Base-by-base conservation (phyloP, 2,329 filamentous ascomycete species). In the Xylariaceae sp. region DNA sequence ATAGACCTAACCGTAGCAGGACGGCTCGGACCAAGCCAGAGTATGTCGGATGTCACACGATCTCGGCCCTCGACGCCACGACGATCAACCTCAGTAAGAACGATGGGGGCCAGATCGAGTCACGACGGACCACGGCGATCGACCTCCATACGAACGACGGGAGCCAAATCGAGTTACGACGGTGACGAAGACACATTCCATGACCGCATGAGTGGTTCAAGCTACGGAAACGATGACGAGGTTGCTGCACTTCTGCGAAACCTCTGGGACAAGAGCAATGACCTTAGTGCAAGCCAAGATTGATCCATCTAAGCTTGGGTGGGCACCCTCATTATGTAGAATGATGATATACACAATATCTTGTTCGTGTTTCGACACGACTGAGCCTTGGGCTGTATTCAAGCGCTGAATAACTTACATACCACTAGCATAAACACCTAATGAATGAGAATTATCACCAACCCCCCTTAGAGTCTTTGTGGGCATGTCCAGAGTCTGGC, bases 181-280 rank as follows among this genome's bases (percentile, higher is more conserved):
- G 75, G 71, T 19, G 79, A 81, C 26, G 78, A 80, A n/a, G 76
- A 74, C 23, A 70, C 73, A 16, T 60, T 76, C n/a, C 74, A 74
- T 19, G 76, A 72, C 17, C 65, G 69, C 5, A 70, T 83, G 1
- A 84, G 82, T 54, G 82, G 80, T 2, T 74, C 78, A 8, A 83
- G 80, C 52, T 71, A 80, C n/a, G 75, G 73, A 3, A 76, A 79
- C 23, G 79, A 82, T 45, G 79, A 83, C 46, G 79, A 77, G 8
- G 80, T 82, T 1, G 73, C 54, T 16, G 34, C 50, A 17, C 50
- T 61, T 26, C 39, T 61, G 31, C 55, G 58, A 12, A 61, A 61
- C 16, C 58, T 61, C 8, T 61, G 58, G 58, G 58, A 61, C 14
- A 61, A 61, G 51, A 58, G 47, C 33, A 52, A 33, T 9, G 58